These are phyloP conservation scores for Diaporthe vexans DNA, from an alignment of 2,329 filamentous ascomycete species.

Conservation along the genomic window DNA sequence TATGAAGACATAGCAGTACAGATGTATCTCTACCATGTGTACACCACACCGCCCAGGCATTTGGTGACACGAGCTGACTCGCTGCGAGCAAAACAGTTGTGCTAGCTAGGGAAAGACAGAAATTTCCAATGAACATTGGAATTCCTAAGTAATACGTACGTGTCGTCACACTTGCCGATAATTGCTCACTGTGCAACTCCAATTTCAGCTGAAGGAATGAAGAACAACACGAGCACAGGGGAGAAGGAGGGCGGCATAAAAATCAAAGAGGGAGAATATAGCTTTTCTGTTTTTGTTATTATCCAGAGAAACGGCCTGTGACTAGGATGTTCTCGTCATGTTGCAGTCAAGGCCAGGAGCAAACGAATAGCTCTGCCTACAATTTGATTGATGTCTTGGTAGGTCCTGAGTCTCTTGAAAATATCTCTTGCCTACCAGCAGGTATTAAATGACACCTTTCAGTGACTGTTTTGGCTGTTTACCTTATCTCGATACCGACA, in stretches of 20 bases:
- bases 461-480: neutral
- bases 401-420: too few relatives aligned
- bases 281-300: neutral
- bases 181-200: too few relatives aligned
- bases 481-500: neutral
- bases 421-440: neutral
- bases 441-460: neutral
- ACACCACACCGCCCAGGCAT: neutral
- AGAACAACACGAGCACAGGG: neutral
- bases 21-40: neutral
- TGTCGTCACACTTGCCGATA: too few relatives aligned
- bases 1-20: neutral
- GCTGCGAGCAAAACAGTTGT: too few relatives aligned
- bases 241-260: too few relatives aligned
- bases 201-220: neutral
- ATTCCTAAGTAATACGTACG: too few relatives aligned
- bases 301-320: neutral
- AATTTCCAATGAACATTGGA: too few relatives aligned
- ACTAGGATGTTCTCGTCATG: neutral
- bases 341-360: neutral
- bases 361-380: neutral
- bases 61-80: too few relatives aligned
- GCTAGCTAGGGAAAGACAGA: too few relatives aligned
- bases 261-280: neutral
- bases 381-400: neutral